These are phyloP conservation scores for Colletotrichum lentis DNA, from an alignment of 2,329 filamentous ascomycete genomes.

Conservation along the genomic window DNA sequence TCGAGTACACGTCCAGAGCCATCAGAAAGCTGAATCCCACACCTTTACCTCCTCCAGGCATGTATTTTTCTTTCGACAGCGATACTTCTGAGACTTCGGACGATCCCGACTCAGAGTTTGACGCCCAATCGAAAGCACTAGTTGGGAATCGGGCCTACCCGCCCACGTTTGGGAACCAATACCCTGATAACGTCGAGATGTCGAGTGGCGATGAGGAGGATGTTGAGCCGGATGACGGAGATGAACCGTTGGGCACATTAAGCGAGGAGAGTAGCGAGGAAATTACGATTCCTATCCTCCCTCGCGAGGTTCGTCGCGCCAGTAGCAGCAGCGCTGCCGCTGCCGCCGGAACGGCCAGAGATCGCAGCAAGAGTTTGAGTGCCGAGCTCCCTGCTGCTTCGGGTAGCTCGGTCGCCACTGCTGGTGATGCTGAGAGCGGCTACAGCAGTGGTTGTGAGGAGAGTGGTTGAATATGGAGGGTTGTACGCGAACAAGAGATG, in stretches of 20 bases:
- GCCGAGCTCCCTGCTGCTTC: conserved; percentile 42
- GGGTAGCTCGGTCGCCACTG: conserved; percentile 53
- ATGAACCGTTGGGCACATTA: conserved; percentile 31
- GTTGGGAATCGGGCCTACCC: conserved; percentile 44
- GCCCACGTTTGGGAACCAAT: conserved; percentile 51
- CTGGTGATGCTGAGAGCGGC: conserved; percentile 50
- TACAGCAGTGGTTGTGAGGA: conserved; percentile 50
- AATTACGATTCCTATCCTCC: conserved; percentile 39
- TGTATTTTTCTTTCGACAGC: conserved; percentile 60
- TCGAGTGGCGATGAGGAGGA: conserved; percentile 51
- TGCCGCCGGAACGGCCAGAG: conserved; percentile 45
- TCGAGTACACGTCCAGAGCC: conserved; percentile 56
- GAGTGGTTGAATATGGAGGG: conserved; percentile 19
- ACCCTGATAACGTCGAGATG: conserved; percentile 51
- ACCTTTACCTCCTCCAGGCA: conserved; percentile 60
- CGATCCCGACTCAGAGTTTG: conserved; percentile 43
- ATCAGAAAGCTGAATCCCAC: conserved; percentile 57
- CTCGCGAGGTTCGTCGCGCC: conserved; percentile 38
- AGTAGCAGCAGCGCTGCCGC: conserved; percentile 46
- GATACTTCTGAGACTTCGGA: conserved; percentile 47
- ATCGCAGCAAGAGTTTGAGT: conserved; percentile 46
- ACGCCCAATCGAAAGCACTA: conserved; percentile 44
- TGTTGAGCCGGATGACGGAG: conserved; percentile 40
- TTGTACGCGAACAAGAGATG: not conserved
- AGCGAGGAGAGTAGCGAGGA: conserved; percentile 12